These are phyloP conservation scores for Plantago ovata DNA, from an alignment of 257 asterid genomes.

Conservation along the genomic window DNA sequence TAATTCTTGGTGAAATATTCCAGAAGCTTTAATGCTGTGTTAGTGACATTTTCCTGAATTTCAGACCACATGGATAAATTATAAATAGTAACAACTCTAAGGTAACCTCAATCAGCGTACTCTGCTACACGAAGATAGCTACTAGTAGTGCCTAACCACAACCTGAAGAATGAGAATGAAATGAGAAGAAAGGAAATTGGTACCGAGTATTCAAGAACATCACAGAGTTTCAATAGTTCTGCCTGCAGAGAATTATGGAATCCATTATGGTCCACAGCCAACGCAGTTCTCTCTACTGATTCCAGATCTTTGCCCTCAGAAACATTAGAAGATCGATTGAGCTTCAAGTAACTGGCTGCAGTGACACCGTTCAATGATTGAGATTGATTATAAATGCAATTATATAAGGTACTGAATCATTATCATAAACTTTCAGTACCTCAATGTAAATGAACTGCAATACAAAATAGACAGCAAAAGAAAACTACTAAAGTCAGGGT, in stretches of 20 bases:
- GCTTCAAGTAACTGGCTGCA: constrained; percentile 13
- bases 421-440: constrained; percentile 18
- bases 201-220: constrained; percentile 67
- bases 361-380: constrained; percentile 16
- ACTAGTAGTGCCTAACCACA: neutral
- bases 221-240: constrained; percentile 40
- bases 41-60: constrained; percentile 65
- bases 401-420: constrained; percentile 34
- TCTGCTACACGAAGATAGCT: neutral
- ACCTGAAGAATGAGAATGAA: constrained; percentile 9
- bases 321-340: constrained; percentile 22
- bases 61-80: constrained; percentile 20
- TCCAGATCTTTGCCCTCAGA: constrained; percentile 28
- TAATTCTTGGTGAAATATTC: constrained; percentile 67
- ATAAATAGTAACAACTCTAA: constrained; percentile 10
- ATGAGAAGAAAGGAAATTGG: constrained; percentile 16
- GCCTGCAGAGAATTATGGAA: constrained; percentile 40
- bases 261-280: constrained; percentile 38
- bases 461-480: neutral
- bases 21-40: constrained; percentile 38
- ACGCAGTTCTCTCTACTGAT: constrained; percentile 24
- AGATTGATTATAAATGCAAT: constrained; percentile 24
- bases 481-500: constrained; percentile 3
- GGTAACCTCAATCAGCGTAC: constrained; percentile 11
- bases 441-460: neutral